phyloP scores from a whole-genome alignment of 106 monocot genomes.

The Dendrobium chrysotoxum region DNA sequence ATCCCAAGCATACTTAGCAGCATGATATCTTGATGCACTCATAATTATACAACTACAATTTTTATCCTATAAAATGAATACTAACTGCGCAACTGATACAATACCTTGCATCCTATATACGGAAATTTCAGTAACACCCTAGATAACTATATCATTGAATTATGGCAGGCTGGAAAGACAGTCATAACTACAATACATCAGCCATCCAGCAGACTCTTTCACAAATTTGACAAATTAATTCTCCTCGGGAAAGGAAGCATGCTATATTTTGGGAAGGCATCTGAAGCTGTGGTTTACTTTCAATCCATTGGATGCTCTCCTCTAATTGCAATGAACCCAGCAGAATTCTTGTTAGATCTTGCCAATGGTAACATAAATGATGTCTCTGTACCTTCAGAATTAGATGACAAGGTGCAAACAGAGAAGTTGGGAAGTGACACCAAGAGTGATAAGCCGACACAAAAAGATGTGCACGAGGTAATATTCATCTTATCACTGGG shows the following conservation, averaged over 20 bases:
- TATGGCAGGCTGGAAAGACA: slow-evolving; percentile 59
- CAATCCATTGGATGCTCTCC: slow-evolving; percentile 77
- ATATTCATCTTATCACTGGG: background rate
- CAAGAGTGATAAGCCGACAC: slow-evolving; percentile 41
- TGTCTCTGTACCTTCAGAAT: slow-evolving; percentile 52
- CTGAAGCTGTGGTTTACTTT: slow-evolving; percentile 67
- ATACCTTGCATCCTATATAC: too few relatives aligned
- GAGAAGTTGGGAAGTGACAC: slow-evolving; percentile 30
- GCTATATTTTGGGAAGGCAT: slow-evolving; percentile 76
- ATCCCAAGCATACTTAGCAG: too few relatives aligned
- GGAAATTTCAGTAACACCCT: too few relatives aligned
- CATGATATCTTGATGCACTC: too few relatives aligned
- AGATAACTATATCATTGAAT: background rate
- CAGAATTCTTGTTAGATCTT: slow-evolving; percentile 81
- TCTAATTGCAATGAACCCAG: slow-evolving; percentile 84
- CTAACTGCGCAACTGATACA: too few relatives aligned
- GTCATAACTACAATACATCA: slow-evolving; percentile 82
- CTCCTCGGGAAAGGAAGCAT: slow-evolving; percentile 74
- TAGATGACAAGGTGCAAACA: slow-evolving; percentile 55
- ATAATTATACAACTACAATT: too few relatives aligned
- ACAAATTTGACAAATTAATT: slow-evolving; percentile 70
- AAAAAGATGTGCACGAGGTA: slow-evolving; percentile 76
- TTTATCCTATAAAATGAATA: too few relatives aligned
- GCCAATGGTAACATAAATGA: slow-evolving; percentile 74
- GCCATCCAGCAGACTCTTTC: slow-evolving; percentile 82